These are phyloP conservation scores for Geum urbanum DNA, from an alignment of 306 rosid species.

Conservation along the genomic window DNA sequence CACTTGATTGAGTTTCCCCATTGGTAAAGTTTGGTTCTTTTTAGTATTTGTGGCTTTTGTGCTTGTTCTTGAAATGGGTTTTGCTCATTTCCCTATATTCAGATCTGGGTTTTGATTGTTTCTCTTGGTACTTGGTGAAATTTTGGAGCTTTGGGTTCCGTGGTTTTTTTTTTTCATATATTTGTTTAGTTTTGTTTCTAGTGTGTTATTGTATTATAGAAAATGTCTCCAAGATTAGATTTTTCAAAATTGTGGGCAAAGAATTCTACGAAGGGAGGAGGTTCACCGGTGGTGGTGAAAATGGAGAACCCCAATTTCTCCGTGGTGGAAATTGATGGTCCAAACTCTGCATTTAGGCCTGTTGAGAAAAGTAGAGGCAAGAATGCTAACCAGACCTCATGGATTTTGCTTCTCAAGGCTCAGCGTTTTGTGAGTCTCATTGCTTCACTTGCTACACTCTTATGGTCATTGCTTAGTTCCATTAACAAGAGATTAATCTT, in stretches of 20 bases:
- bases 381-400: slow-evolving; percentile 81
- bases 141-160: not conserved
- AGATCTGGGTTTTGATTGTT: slow-evolving; percentile 52
- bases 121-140: slow-evolving; percentile 21
- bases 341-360: slow-evolving; percentile 82
- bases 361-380: slow-evolving; percentile 70
- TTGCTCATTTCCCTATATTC: slow-evolving; percentile 29
- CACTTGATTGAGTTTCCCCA: slow-evolving; percentile 15
- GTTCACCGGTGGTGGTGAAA: slow-evolving; percentile 84
- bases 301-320: slow-evolving; percentile 88
- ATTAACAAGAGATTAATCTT: slow-evolving; percentile 69
- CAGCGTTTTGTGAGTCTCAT: slow-evolving; percentile 73
- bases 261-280: slow-evolving; percentile 46
- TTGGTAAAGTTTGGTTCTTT: slow-evolving; percentile 6
- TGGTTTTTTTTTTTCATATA: not conserved
- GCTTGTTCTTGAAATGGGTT: slow-evolving; percentile 30
- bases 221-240: slow-evolving; percentile 78
- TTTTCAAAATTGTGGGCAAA: slow-evolving; percentile 65
- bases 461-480: slow-evolving; percentile 69
- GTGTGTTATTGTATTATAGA: slow-evolving; percentile 15
- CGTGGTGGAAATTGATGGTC: slow-evolving; percentile 73
- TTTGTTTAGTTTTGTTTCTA: not conserved
- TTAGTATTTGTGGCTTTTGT: not conserved
- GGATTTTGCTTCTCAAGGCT: slow-evolving; percentile 92
- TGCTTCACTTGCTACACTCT: slow-evolving; percentile 52